These are phyloP conservation scores for Sphagnum contortum DNA, from an alignment of 225 moss, liverwort and hornwort genomes.

Conservation along the genomic window DNA sequence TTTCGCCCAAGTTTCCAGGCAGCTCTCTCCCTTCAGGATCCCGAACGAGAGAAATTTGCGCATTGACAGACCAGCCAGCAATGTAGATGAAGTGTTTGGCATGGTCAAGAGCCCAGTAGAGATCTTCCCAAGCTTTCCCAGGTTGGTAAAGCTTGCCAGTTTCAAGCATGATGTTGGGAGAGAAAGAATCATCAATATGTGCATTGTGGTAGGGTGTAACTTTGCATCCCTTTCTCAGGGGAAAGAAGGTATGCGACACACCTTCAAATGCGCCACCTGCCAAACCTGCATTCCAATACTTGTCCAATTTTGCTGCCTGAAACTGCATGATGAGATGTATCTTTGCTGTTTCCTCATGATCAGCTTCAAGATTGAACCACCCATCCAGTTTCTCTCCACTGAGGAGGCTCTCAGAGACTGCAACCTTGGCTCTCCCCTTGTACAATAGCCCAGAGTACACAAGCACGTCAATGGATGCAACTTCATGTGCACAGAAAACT, in stretches of 20 bases:
- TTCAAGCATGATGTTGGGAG: conserved; percentile 41
- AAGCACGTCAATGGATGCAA: conserved; percentile 34
- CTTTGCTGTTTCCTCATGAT: conserved; percentile 36
- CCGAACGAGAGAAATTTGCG: conserved; percentile 47
- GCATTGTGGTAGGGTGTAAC: conserved; percentile 76
- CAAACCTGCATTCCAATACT: conserved; percentile 61
- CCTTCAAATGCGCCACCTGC: conserved; percentile 46
- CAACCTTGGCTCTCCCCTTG: conserved; percentile 46
- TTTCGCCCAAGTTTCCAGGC: conserved; percentile 56
- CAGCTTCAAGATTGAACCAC: conserved; percentile 50
- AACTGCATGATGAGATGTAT: conserved; percentile 55
- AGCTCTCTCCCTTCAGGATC: conserved; percentile 40
- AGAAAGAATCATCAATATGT: conserved; percentile 70
- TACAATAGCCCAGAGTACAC: conserved; percentile 46
- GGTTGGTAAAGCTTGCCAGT: conserved; percentile 47
- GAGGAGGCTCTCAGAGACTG: conserved; percentile 39
- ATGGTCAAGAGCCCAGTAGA: conserved; percentile 55
- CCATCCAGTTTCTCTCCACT: conserved; percentile 44
- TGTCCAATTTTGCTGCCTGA: conserved; percentile 34
- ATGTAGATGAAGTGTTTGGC: conserved; percentile 65
- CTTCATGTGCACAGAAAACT: conserved; percentile 51
- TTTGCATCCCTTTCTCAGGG: conserved; percentile 68
- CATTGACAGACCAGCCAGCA: conserved; percentile 75
- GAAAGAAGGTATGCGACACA: conserved; percentile 59
- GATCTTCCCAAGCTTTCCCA: conserved; percentile 59